These are phyloP conservation scores for Colletotrichum viniferum DNA, from an alignment of 2,329 filamentous ascomycete genomes.

Conservation along the genomic window DNA sequence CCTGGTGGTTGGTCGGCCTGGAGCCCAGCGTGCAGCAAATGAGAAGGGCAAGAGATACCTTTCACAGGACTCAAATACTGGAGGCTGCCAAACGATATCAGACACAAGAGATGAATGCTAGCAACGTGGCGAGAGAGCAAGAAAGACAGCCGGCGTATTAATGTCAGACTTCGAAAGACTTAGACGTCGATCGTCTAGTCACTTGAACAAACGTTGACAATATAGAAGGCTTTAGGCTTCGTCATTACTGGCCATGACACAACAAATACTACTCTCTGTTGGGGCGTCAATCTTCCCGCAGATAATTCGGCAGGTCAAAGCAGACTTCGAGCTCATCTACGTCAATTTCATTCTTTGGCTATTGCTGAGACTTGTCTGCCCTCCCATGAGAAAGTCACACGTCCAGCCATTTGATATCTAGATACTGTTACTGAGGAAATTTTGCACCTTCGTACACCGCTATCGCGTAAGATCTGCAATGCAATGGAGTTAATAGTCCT, in stretches of 20 bases:
- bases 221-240: not conserved
- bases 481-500: slow-evolving; percentile 22
- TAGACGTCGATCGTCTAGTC: not conserved
- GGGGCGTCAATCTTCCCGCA: slow-evolving; percentile 25
- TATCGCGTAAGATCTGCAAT: slow-evolving; percentile 30
- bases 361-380: not conserved
- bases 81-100: not conserved
- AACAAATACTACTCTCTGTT: slow-evolving; percentile 27
- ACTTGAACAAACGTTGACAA: not conserved
- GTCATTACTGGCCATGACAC: slow-evolving; percentile 30
- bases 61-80: not conserved
- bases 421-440: slow-evolving; percentile 41
- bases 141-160: not conserved
- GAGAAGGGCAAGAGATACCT: not conserved
- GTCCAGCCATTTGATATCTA: slow-evolving; percentile 32
- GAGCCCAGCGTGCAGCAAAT: not conserved
- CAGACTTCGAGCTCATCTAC: not conserved
- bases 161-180: not conserved
- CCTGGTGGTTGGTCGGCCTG: not conserved
- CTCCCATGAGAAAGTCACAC: slow-evolving; percentile 20
- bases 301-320: not conserved
- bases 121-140: not conserved
- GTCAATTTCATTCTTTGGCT: slow-evolving; percentile 9
- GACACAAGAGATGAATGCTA: not conserved
- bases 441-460: slow-evolving; percentile 31